Conservation (phyloP, 2,329 filamentous ascomycete genomes). For the Erysiphe neolycopersici region DNA sequence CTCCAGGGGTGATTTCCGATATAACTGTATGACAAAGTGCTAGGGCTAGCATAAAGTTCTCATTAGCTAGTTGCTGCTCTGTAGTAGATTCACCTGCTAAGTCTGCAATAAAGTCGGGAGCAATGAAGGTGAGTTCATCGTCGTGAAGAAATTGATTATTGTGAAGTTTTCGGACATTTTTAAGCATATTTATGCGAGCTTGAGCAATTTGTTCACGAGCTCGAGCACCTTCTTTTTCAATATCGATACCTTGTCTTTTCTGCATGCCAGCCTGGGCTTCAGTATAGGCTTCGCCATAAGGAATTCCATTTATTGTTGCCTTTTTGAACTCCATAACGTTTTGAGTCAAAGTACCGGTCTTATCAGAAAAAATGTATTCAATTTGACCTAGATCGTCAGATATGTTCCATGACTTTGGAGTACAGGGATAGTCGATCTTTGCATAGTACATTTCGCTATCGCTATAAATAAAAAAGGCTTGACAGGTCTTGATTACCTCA, state of each 20-base stretch:
- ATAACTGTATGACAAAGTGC: constrained; percentile 96
- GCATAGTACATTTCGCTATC: constrained; percentile 96
- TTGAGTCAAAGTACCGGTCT: constrained; percentile 70
- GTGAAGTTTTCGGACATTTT: constrained; percentile 46
- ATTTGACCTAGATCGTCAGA: constrained; percentile 95
- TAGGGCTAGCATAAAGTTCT: constrained; percentile 81
- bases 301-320: constrained; percentile 80
- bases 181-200: constrained; percentile 47
- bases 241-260: constrained; percentile 64
- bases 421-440: constrained; percentile 74
- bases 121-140: constrained; percentile 74
- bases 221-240: constrained; percentile 50
- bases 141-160: constrained; percentile 80
- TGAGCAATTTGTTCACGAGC: constrained; percentile 53
- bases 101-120: constrained; percentile 69
- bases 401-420: constrained; percentile 97
- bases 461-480: constrained; percentile 94
- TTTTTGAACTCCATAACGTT: constrained; percentile 99
- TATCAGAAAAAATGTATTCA: constrained; percentile 96
- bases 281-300: constrained; percentile 93
- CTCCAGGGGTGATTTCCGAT: constrained; percentile 67
- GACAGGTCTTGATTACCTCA: constrained; percentile 77
- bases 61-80: constrained; percentile 51
- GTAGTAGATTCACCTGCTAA: constrained; percentile 49
- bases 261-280: constrained; percentile 94